Percentiles rank a stretch among this genome's conserved stretches.
phyloP scores from a whole-genome alignment of 495 filamentous ascomycete genomes.

The Cladorrhinum samala region DNA sequence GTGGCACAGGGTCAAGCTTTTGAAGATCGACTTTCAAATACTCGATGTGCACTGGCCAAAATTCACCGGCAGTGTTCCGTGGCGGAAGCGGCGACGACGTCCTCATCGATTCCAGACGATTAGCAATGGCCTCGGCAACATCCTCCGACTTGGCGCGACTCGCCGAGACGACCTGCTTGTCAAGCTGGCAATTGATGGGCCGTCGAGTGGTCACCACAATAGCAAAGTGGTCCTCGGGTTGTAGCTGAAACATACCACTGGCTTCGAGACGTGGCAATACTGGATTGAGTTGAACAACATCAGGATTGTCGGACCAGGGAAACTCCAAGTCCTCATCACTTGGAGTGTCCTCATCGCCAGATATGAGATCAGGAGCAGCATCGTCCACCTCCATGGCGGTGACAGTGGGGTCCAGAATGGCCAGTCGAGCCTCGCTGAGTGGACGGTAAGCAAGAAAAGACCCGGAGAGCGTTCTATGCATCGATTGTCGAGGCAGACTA shows the following conservation, averaged over 20 bases:
- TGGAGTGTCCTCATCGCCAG: conserved; percentile 20
- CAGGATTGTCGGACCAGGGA: conserved; percentile 30
- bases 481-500: background rate
- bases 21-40: conserved; percentile 27
- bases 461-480: conserved; percentile 33
- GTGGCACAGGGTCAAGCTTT: conserved; percentile 32
- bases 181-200: conserved; percentile 15
- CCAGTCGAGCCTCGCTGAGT: conserved; percentile 27
- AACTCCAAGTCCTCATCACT: conserved; percentile 30
- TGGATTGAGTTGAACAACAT: conserved; percentile 16
- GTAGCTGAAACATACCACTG: conserved; percentile 59
- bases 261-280: conserved; percentile 53
- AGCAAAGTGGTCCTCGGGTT: conserved; percentile 61
- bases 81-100: conserved; percentile 28
- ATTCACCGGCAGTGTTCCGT: background rate
- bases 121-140: conserved; percentile 30
- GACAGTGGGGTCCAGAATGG: conserved; percentile 11
- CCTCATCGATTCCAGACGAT: conserved; percentile 31
- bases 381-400: conserved; percentile 8
- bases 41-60: conserved; percentile 26
- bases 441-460: conserved; percentile 40
- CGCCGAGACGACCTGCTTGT: background rate
- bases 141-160: conserved; percentile 17
- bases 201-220: conserved; percentile 50
- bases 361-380: conserved; percentile 17